A percentile compares a stretch with the other conserved stretches of the same genome.
Evolutionary conservation across 1,284 basidiomycete species (phyloP).

Genomic region (Cryptococcus sp.): DNA sequence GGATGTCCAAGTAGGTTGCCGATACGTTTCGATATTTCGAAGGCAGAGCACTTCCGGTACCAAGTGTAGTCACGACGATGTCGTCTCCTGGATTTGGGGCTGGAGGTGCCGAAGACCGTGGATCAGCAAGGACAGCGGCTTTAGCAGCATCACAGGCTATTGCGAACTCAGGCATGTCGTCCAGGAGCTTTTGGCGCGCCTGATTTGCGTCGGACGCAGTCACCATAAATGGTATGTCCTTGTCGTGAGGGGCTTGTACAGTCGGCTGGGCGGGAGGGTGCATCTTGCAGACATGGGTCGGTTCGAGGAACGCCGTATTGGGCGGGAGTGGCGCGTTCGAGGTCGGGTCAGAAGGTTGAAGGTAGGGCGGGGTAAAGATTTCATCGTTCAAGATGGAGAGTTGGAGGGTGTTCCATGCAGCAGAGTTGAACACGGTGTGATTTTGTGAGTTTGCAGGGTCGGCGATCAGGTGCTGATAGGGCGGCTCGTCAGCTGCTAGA

Average conservation of each 20-base stretch:
- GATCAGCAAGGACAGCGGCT: slow-evolving; percentile 21
- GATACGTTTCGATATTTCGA: slow-evolving; percentile 85
- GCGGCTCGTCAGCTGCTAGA: slow-evolving; percentile 2
- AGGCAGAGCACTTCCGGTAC: slow-evolving; percentile 84
- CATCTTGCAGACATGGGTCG: slow-evolving; percentile 35
- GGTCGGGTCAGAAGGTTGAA: slow-evolving; percentile 31
- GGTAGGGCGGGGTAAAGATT: slow-evolving; percentile 70
- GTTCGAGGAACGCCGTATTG: slow-evolving; percentile 55
- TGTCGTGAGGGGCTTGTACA: slow-evolving; percentile 20
- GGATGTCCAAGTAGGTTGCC: slow-evolving; percentile 70
- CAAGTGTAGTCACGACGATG: slow-evolving; percentile 74
- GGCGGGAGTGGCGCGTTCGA: slow-evolving; percentile 54
- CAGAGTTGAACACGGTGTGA: slow-evolving; percentile 71
- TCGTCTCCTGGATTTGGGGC: slow-evolving; percentile 59
- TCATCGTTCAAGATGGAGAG: slow-evolving; percentile 70
- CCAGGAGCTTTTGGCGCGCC: slow-evolving; percentile 13
- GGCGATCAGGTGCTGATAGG: slow-evolving; percentile 65
- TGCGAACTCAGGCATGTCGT: slow-evolving; percentile 25
- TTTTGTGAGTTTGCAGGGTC: slow-evolving; percentile 65
- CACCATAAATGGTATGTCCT: slow-evolving; percentile 32
- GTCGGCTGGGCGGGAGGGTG: slow-evolving; percentile 29
- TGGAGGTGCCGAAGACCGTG: slow-evolving; percentile 4
- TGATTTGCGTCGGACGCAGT: slow-evolving; percentile 24
- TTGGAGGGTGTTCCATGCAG: slow-evolving; percentile 70
- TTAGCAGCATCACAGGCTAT: slow-evolving; percentile 23